These are phyloP conservation scores for Spathaspora sp. DNA, from an alignment of 1,139 yeast species.

Conservation along the genomic window DNA sequence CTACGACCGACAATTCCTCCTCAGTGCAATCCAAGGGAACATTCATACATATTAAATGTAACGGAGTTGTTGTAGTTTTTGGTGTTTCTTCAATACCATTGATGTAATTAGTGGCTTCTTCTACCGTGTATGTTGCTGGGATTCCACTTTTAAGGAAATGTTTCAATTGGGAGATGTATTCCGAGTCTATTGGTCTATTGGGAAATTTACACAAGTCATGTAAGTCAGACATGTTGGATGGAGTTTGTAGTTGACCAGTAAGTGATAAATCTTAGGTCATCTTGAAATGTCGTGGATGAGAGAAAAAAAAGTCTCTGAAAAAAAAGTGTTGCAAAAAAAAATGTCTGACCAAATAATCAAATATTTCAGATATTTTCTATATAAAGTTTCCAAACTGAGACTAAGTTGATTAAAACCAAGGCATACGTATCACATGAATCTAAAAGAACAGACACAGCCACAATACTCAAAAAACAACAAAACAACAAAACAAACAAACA, in stretches of 20 bases:
- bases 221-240: conserved; percentile 56
- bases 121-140: conserved; percentile 80
- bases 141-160: conserved; percentile 58
- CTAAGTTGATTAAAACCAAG: too few relatives aligned
- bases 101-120: conserved; percentile 64
- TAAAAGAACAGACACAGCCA: too few relatives aligned
- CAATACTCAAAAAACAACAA: too few relatives aligned
- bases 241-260: neutral
- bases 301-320: neutral
- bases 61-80: conserved; percentile 69
- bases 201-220: conserved; percentile 66
- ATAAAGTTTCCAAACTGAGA: too few relatives aligned
- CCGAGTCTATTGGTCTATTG: conserved; percentile 52
- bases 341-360: neutral
- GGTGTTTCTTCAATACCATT: conserved; percentile 39
- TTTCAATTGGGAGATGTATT: conserved; percentile 46
- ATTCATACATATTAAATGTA: conserved; percentile 62
- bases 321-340: neutral
- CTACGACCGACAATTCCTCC: conserved; percentile 49
- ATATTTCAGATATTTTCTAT: too few relatives aligned
- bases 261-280: neutral
- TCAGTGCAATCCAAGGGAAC: conserved; percentile 45
- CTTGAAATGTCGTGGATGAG: conserved; percentile 1
- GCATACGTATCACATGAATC: too few relatives aligned
- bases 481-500: too few relatives aligned